Evolutionary conservation across 1,139 yeast species (phyloP).

Genomic region (Pichia sp.): DNA sequence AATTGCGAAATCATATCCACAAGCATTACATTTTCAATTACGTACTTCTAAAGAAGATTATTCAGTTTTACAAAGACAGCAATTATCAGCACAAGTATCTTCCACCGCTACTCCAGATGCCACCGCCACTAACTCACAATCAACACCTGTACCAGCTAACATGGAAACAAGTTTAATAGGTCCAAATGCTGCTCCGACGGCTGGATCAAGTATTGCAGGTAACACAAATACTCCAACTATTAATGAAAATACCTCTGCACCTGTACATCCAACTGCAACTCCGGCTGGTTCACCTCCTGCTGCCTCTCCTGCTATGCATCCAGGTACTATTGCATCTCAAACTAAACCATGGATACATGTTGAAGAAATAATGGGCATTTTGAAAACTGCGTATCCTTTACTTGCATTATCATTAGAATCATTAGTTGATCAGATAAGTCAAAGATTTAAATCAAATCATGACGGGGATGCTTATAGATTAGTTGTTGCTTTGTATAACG

Average conservation of each 20-base stretch:
- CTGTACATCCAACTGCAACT: slow-evolving; percentile 1
- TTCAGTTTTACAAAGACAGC: slow-evolving; percentile 76
- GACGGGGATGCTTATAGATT: slow-evolving; percentile 96
- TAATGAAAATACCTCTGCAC: background rate
- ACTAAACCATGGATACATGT: slow-evolving; percentile 88
- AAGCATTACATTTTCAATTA: slow-evolving; percentile 91
- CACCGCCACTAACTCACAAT: background rate
- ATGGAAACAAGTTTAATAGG: background rate
- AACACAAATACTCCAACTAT: slow-evolving; percentile 3
- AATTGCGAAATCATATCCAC: slow-evolving; percentile 95
- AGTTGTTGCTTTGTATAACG: slow-evolving; percentile 86
- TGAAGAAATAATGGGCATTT: slow-evolving; percentile 89
- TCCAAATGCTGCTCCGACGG: background rate
- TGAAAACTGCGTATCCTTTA: slow-evolving; percentile 93
- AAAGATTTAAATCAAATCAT: slow-evolving; percentile 87
- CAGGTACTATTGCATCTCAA: background rate
- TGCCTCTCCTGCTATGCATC: slow-evolving; percentile 9
- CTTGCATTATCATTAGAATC: slow-evolving; percentile 91
- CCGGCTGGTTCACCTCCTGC: slow-evolving; percentile 14
- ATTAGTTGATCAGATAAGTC: slow-evolving; percentile 89
- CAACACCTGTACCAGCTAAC: background rate
- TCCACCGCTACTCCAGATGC: slow-evolving; percentile 2
- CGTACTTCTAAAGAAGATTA: slow-evolving; percentile 94
- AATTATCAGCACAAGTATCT: slow-evolving; percentile 9
- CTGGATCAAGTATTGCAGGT: too few relatives aligned